Base-by-base conservation (phyloP, 192 early-diverging fungal genomes). In the Cetraspora pellucida region DNA sequence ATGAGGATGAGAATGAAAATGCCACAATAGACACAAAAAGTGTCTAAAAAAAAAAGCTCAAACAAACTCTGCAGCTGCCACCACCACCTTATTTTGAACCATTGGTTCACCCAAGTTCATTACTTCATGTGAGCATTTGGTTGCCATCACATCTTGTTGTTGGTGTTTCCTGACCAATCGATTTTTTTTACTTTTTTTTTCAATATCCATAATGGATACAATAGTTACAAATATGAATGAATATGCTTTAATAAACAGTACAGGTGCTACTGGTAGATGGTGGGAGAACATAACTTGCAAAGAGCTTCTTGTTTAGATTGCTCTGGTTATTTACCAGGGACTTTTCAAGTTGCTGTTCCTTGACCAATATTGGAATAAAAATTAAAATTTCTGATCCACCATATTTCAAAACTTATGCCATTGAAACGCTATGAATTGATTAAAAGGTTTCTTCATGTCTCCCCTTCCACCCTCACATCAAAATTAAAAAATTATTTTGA, bases 141-240 rank as follows among this genome's bases (percentile, higher is more conserved):
- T n/a, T 54, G 19, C 19, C 50, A 8, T 1, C 19, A 54, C 19
- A 54, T 8, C 50, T 54, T 54, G 19, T 5, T 54, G 11, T 54
- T 54, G 19, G 50, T 54, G 19, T 54, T n/a, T 54, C 50, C 19
- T 5, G 19, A 9, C 50, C 19, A 54, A 54, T 54, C 19, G 19
- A 54, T n/a, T 54, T 54, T 54, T 54, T 54, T 54, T 54, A 17
- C 19, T 54, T 54, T 54, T 54, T 54, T 54, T 54, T 54, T 17
- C 50, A 54, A 1, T n/a, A 54, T 17, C 11, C 8, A 54, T 54
- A 8, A 17, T 54, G 19, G 50, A 54, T 54, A 54, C 50, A 17
- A 54, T 54, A 17, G 19, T 54, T n/a, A 54, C 11, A 54, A 54
- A 54, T 54, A 54, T 8, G 19, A 54, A 54, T 54, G 14, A 17